These are phyloP conservation scores for Turnera subulata DNA, from an alignment of 345 rosid species.

Conservation along the genomic window DNA sequence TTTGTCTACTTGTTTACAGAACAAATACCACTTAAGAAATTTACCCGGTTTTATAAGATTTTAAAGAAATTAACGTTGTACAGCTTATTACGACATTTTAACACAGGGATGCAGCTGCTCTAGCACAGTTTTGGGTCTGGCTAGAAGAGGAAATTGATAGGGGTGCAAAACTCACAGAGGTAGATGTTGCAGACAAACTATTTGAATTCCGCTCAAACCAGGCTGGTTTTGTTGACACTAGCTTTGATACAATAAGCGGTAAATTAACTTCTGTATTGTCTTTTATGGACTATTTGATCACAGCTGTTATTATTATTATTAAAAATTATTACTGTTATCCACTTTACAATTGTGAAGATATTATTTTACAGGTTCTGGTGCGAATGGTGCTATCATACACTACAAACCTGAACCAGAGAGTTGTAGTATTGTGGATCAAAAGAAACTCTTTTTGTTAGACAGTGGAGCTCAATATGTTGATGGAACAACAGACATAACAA, in stretches of 20 bases:
- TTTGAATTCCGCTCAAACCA: slow-evolving; percentile 81
- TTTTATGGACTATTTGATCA: background rate
- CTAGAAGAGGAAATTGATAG: slow-evolving; percentile 71
- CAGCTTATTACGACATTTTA: slow-evolving; percentile 8
- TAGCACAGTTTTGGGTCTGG: slow-evolving; percentile 92
- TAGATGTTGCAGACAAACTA: slow-evolving; percentile 79
- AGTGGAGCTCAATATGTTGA: slow-evolving; percentile 96
- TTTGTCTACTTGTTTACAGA: background rate
- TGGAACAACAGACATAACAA: slow-evolving; percentile 94
- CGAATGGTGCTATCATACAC: slow-evolving; percentile 95
- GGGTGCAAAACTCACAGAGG: slow-evolving; percentile 68
- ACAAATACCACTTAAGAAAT: background rate
- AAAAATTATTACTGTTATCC: no score
- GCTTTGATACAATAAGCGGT: slow-evolving; percentile 98
- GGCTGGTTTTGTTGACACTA: slow-evolving; percentile 82
- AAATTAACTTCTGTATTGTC: slow-evolving; percentile 24
- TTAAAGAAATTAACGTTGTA: no score
- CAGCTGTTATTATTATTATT: background rate
- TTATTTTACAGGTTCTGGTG: slow-evolving; percentile 70
- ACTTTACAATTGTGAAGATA: slow-evolving; percentile 8
- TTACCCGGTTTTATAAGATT: no score
- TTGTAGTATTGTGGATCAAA: slow-evolving; percentile 71
- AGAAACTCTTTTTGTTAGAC: slow-evolving; percentile 75
- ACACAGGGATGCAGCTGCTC: slow-evolving; percentile 92
- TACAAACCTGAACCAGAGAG: slow-evolving; percentile 80